Conservation (phyloP, 192 early-diverging fungal genomes). For the Coemansia sp. region DNA sequence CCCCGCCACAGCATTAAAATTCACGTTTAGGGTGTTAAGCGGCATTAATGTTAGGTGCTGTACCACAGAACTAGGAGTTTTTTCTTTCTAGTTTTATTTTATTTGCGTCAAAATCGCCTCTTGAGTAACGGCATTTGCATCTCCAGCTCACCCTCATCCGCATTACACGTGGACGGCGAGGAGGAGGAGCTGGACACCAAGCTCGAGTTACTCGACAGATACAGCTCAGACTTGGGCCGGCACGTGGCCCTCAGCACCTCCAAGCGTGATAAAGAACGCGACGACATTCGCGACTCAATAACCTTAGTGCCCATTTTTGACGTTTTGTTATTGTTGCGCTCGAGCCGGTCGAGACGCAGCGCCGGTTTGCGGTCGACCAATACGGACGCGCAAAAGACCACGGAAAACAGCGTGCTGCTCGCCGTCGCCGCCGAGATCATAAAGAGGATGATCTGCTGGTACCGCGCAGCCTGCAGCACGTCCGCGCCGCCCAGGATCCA, state of each 20-base stretch:
- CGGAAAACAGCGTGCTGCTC: constrained; percentile 57
- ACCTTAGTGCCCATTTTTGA: neutral
- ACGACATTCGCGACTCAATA: neutral
- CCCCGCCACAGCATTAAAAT: too few species aligned
- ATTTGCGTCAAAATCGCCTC: too few species aligned
- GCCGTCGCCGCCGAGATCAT: constrained; percentile 77
- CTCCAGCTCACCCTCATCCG: too few species aligned
- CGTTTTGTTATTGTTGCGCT: neutral
- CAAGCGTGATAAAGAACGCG: constrained; percentile 6
- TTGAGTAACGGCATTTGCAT: too few species aligned
- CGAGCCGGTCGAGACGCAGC: constrained; percentile 32
- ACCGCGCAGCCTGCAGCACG: constrained; percentile 74
- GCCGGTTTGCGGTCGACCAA: constrained; percentile 30
- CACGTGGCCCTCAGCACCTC: constrained; percentile 12
- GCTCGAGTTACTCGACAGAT: constrained; percentile 12
- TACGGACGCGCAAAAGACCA: constrained; percentile 39
- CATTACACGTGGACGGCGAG: neutral
- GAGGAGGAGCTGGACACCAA: neutral
- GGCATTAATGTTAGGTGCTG: too few species aligned
- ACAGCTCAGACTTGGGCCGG: constrained; percentile 23
- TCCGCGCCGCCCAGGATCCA: constrained; percentile 82
- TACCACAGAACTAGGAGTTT: too few species aligned
- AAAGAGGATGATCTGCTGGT: constrained; percentile 85
- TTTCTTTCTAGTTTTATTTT: too few species aligned
- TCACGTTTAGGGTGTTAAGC: too few species aligned